A percentile compares a stretch with the other conserved stretches of the same genome.
Conservation (phyloP, 1,139 yeast species). For the Suhomyces taliae region DNA sequence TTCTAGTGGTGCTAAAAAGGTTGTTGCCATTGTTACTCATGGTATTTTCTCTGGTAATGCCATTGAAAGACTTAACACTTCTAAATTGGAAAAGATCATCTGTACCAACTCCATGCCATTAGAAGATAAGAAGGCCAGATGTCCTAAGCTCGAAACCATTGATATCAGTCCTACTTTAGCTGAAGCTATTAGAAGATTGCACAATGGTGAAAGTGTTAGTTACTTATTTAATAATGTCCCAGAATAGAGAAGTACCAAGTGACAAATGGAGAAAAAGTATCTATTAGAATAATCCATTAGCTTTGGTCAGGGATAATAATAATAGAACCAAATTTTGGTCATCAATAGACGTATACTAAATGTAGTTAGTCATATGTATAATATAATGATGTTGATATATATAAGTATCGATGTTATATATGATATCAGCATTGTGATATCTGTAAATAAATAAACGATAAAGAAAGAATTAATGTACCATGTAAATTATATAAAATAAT, state of each 20-base stretch:
- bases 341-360: not conserved
- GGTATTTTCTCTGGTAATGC: slow-evolving; percentile 79
- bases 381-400: not conserved
- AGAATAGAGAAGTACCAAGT: slow-evolving; percentile 11
- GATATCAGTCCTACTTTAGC: slow-evolving; percentile 76
- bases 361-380: not conserved
- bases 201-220: slow-evolving; percentile 92
- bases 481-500: no score
- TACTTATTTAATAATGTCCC: slow-evolving; percentile 77
- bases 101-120: slow-evolving; percentile 80
- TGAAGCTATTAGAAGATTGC: slow-evolving; percentile 78
- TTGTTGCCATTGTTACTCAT: slow-evolving; percentile 75
- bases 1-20: slow-evolving; percentile 67
- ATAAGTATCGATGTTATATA: not conserved
- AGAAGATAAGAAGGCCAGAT: slow-evolving; percentile 46
- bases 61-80: slow-evolving; percentile 56
- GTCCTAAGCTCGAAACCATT: slow-evolving; percentile 62
- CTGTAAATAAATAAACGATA: no score
- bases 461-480: no score
- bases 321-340: not conserved
- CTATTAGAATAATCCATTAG: no score
- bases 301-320: no score
- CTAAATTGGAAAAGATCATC: slow-evolving; percentile 59
- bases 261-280: no score
- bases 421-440: not conserved